Evolutionary conservation across 163 green algal genomes (phyloP), one percentile per base, ranked within the genome.

Genomic region (Volvox carteri): DNA sequence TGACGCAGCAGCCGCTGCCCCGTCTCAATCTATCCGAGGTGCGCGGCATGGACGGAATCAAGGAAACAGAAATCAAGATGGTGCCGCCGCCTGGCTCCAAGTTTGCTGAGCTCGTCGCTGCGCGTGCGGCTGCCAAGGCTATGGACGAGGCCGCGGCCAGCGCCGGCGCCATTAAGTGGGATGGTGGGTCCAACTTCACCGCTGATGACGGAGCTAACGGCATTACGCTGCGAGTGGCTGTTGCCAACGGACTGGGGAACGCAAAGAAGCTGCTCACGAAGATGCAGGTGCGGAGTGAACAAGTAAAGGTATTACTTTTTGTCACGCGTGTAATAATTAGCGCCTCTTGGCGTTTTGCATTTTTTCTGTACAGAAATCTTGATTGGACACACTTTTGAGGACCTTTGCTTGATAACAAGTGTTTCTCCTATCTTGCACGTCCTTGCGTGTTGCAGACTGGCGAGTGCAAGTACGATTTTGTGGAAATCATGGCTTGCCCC

Each of bases 401-500:
- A n/a, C n/a, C n/a, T n/a, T n/a, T n/a, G n/a, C n/a, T n/a, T n/a
- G n/a, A n/a, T n/a, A n/a, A n/a, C n/a, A n/a, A n/a, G n/a, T n/a
- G n/a, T n/a, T n/a, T n/a, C n/a, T n/a, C n/a, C n/a, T n/a, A n/a
- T n/a, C n/a, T n/a, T n/a, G n/a, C n/a, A n/a, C n/a, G n/a, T n/a
- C n/a, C n/a, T n/a, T n/a, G n/a, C n/a, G n/a, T n/a, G n/a, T n/a
- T 46, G 44, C 74, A 84, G 56, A 44, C 80, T 2, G 92, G 91
- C n/a, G 77, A 86, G 37, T 68, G 73, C 42, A 77, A 94, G 44
- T 94, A 94, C 73, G 91, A 96, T 75, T 96, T 97, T 58, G 86
- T 97, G 14, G 94, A 96, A 84, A 91, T 96, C 18, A 96, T 96
- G 95, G 92, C 94, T 3, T 96, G 93, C 85, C 93, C 94, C 9